These are phyloP conservation scores for Moricandia arvensis DNA, from an alignment of 345 rosid genomes.

Conservation along the genomic window DNA sequence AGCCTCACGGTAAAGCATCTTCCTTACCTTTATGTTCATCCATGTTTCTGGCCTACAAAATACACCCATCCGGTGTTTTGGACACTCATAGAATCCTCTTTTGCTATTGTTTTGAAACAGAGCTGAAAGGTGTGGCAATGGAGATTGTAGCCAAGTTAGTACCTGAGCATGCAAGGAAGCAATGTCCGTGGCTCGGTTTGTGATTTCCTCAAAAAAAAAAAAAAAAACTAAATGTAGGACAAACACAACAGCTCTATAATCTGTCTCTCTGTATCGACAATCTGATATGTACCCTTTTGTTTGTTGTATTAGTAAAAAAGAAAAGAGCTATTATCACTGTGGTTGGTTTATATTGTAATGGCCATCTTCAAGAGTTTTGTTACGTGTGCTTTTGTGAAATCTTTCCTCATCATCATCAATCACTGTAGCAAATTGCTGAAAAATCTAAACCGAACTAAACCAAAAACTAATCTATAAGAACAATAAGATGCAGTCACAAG, in stretches of 20 bases:
- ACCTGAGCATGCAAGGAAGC: constrained; percentile 87
- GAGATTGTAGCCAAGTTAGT: constrained; percentile 74
- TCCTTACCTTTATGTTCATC: background rate
- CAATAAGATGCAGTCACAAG: background rate
- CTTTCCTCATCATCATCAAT: background rate
- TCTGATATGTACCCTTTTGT: constrained; percentile 22
- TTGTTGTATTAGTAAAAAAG: constrained; percentile 35
- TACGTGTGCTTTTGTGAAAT: background rate
- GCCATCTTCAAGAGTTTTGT: background rate
- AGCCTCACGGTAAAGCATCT: constrained; percentile 61
- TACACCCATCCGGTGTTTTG: background rate
- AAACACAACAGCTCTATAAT: background rate
- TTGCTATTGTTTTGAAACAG: constrained; percentile 37
- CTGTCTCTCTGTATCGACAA: constrained; percentile 18
- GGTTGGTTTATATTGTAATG: constrained; percentile 19
- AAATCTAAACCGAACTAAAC: background rate
- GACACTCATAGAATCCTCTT: background rate
- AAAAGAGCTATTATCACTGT: background rate
- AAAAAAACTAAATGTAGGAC: constrained; percentile 10
- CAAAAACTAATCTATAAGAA: background rate
- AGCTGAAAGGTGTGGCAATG: constrained; percentile 72
- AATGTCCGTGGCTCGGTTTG: constrained; percentile 68
- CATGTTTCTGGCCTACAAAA: background rate
- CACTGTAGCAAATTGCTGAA: background rate
- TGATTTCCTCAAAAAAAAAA: constrained; percentile 25